Evolutionary conservation across 2,329 filamentous ascomycete genomes (phyloP).

Genomic region (Lomentospora prolificans): DNA sequence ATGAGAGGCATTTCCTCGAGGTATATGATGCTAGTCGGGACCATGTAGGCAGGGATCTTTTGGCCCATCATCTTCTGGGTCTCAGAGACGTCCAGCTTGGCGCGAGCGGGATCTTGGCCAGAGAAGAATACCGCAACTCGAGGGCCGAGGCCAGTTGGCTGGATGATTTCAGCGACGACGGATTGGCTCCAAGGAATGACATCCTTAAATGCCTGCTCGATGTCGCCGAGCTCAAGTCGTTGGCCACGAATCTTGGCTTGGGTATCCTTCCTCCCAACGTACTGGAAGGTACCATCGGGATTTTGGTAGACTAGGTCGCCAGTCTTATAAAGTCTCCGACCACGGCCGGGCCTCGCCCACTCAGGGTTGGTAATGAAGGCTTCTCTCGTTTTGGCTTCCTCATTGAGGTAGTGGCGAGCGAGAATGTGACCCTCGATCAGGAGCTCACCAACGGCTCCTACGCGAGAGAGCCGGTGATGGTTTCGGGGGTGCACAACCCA

Average conservation of each 20-base stretch:
- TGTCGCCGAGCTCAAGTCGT: constrained; percentile 50
- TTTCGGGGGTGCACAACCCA: constrained; percentile 13
- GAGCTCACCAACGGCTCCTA: constrained; percentile 13
- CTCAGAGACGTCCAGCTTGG: constrained; percentile 14
- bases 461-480: constrained; percentile 10
- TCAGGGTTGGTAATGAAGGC: constrained; percentile 45
- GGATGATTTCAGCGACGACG: constrained; percentile 38
- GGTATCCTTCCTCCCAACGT: constrained; percentile 53
- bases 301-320: constrained; percentile 49
- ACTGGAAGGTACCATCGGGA: constrained; percentile 41
- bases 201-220: constrained; percentile 37
- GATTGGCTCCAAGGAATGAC: constrained; percentile 31
- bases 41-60: constrained; percentile 16
- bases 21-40: neutral
- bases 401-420: constrained; percentile 10
- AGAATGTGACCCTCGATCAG: constrained; percentile 13
- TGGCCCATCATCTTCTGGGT: constrained; percentile 21
- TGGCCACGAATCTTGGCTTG: constrained; percentile 59
- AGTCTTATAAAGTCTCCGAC: constrained; percentile 44
- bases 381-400: constrained; percentile 19
- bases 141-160: constrained; percentile 30
- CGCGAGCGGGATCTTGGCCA: constrained; percentile 19
- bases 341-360: constrained; percentile 35
- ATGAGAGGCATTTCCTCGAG: neutral
- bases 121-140: constrained; percentile 35